phyloP scores from a whole-genome alignment of 371 early-diverging fungal genomes.

The Cladochytrium tenue region DNA sequence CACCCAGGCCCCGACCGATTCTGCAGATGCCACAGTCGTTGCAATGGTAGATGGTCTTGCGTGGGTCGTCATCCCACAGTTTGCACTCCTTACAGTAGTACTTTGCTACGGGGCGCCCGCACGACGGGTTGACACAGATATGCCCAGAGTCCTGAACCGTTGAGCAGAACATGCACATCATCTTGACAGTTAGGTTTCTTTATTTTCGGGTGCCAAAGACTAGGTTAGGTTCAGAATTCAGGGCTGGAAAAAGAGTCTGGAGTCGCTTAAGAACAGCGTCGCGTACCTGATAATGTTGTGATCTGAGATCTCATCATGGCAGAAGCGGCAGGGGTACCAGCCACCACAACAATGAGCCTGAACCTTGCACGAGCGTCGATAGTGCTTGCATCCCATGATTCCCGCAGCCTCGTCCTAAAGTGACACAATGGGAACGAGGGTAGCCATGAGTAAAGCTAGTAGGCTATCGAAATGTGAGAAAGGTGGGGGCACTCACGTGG shows the following conservation, averaged over 20 bases:
- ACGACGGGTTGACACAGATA: constrained; percentile 65
- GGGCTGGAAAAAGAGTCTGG: not conserved
- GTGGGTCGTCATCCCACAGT: constrained; percentile 86
- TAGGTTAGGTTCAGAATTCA: not conserved
- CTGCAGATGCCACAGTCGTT: constrained; percentile 92
- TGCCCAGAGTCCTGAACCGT: constrained; percentile 79
- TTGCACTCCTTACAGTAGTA: constrained; percentile 95
- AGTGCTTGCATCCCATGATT: constrained; percentile 89
- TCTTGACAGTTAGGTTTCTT: constrained; percentile 48
- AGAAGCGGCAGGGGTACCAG: constrained; percentile 91
- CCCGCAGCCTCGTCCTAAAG: constrained; percentile 54
- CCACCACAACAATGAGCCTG: constrained; percentile 89
- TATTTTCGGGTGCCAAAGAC: too few relatives aligned
- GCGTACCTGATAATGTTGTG: constrained; percentile 84
- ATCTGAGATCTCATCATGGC: constrained; percentile 88
- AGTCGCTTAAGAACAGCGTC: not conserved
- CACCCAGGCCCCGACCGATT: constrained; percentile 75
- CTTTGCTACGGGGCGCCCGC: constrained; percentile 62
- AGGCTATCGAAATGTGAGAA: not conserved
- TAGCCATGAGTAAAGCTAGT: not conserved
- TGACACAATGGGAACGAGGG: not conserved
- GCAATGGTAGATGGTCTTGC: constrained; percentile 82
- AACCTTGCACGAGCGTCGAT: constrained; percentile 82
- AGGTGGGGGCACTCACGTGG: constrained; percentile 41
- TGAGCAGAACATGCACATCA: constrained; percentile 92